A percentile compares a stretch with the other conserved stretches of the same genome.
These are phyloP conservation scores for Arthroderma sp. DNA, from an alignment of 2,329 filamentous ascomycete genomes.

Conservation along the genomic window DNA sequence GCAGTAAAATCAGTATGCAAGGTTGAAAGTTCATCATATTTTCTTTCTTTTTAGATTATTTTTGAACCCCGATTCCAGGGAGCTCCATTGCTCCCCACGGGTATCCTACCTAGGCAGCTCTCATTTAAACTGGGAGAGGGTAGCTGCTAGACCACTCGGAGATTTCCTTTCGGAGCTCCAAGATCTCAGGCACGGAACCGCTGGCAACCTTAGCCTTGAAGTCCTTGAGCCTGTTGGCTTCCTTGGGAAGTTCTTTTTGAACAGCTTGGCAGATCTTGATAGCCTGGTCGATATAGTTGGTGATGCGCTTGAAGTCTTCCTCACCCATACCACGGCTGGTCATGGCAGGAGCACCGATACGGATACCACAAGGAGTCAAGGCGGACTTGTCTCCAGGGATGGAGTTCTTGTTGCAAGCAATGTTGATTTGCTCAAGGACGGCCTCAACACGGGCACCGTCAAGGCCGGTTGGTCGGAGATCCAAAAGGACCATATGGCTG, in stretches of 20 bases:
- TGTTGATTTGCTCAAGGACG: constrained; percentile 94
- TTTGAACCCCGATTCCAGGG: too few relatives aligned
- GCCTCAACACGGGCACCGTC: constrained; percentile 90
- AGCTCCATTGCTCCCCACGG: too few relatives aligned
- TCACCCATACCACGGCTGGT: constrained; percentile 86
- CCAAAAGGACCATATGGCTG: constrained; percentile 88
- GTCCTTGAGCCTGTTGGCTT: constrained; percentile 99
- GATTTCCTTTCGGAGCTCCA: constrained; percentile 78
- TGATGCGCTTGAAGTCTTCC: constrained; percentile 84
- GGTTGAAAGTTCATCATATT: constrained; percentile 12
- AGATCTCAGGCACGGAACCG: constrained; percentile 69
- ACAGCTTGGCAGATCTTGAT: constrained; percentile 85
- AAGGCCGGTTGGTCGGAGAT: constrained; percentile 76
- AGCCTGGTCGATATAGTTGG: constrained; percentile 72
- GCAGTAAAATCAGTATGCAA: constrained; percentile 7
- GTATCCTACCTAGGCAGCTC: too few relatives aligned
- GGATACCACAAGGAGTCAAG: constrained; percentile 83
- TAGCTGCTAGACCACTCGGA: constrained; percentile 73
- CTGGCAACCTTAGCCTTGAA: constrained; percentile 85
- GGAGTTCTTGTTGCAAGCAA: constrained; percentile 99
- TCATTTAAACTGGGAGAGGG: constrained; percentile 57
- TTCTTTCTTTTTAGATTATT: constrained; percentile 4
- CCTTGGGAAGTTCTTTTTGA: constrained; percentile 76
- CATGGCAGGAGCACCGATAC: constrained; percentile 96
- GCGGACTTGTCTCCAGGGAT: constrained; percentile 97